Evolutionary conservation across 129 eudicot species (phyloP), one percentile per base, ranked within the genome.

Genomic region (Pulicaria dysenterica): DNA sequence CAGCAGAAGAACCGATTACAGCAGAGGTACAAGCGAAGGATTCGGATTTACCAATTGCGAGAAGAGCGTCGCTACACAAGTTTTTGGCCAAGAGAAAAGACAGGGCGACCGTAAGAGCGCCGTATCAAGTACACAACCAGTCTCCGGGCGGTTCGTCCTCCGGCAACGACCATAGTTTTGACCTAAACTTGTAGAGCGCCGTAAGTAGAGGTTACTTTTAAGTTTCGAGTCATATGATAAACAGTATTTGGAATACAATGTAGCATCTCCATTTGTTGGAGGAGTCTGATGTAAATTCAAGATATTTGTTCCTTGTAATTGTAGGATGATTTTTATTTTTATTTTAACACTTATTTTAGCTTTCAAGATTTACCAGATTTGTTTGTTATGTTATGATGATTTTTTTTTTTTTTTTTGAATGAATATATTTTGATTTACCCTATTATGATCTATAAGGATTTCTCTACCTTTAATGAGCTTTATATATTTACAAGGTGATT

Each of bases 1-100:
- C 73, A 0, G 46, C 45, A 50, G 51, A 64, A 61, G 68, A 57
- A 38, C 31, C 16, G 9, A 8, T 31, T 42, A 73, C 31, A 8
- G 57, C 67, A 45, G 62, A 51, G 9, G 34, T 38, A 7, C 56
- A 55, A 37, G 64, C 16, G 5, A 74, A 67, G 49, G 84, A 62
- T 36, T 80, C 84, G 53, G 96, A 89, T 80, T 41, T 89, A 79
- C 96, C 96, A 3, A 84, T 89, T 64, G 96, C 93, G 39, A 78
- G 92, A 70, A 78, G 96, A 76, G 86, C 92, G 8, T 89, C 96
- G 14, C 79, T 89, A 59, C 86, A 86, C 58, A 82, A 90, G 64
- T 89, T 89, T 44, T 79, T 89, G 64, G 96, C 78, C 19, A 89
- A 84, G 90, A 84, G 96, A 59, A 89, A 87, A 75, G 92, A 84